These are phyloP conservation scores for Pulveroboletus sp. DNA, from an alignment of 1,284 basidiomycete species.

Conservation along the genomic window DNA sequence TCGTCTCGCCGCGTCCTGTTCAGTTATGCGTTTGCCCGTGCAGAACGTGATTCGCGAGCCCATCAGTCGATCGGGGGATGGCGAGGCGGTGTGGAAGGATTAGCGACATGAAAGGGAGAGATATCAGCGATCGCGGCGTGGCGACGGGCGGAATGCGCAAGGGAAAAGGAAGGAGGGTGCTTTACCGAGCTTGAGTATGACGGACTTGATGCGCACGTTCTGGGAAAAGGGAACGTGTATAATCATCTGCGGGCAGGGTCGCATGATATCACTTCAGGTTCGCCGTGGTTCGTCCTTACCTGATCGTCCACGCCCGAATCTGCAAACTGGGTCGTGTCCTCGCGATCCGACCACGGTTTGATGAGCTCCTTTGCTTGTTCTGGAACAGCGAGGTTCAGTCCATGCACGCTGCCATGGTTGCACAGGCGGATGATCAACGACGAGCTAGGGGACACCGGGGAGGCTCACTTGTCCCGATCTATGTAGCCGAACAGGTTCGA, in stretches of 20 bases:
- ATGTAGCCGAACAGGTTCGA: slow-evolving; percentile 64
- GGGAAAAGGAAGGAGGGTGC: slow-evolving; percentile 1
- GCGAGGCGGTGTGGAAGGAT: slow-evolving; percentile 7
- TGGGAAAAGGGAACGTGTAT: slow-evolving; percentile 79
- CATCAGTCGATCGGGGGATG: slow-evolving; percentile 7
- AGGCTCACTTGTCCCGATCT: slow-evolving; percentile 66
- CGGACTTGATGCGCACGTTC: slow-evolving; percentile 71
- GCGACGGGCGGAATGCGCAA: slow-evolving; percentile 6
- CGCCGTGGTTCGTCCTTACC: slow-evolving; percentile 42
- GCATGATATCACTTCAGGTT: slow-evolving; percentile 9
- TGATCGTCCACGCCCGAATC: slow-evolving; percentile 82
- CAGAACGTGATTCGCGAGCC: slow-evolving; percentile 1
- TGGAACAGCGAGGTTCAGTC: slow-evolving; percentile 73
- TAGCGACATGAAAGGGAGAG: slow-evolving; percentile 7
- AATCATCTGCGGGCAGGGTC: slow-evolving; percentile 54
- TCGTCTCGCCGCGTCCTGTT: slow-evolving; percentile 67
- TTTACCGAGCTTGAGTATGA: slow-evolving; percentile 72
- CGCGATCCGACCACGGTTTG: slow-evolving; percentile 78
- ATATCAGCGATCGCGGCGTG: slow-evolving; percentile 11
- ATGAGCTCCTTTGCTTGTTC: slow-evolving; percentile 74
- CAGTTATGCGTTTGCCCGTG: slow-evolving; percentile 9
- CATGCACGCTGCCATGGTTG: slow-evolving; percentile 61
- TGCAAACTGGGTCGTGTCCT: slow-evolving; percentile 62
- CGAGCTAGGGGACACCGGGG: background rate
- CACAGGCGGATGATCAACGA: slow-evolving; percentile 7